A percentile compares a stretch with the other conserved stretches of the same genome.
These are phyloP conservation scores for Auriculariales sp. DNA, from an alignment of 768 basidiomycete species.

Conservation along the genomic window DNA sequence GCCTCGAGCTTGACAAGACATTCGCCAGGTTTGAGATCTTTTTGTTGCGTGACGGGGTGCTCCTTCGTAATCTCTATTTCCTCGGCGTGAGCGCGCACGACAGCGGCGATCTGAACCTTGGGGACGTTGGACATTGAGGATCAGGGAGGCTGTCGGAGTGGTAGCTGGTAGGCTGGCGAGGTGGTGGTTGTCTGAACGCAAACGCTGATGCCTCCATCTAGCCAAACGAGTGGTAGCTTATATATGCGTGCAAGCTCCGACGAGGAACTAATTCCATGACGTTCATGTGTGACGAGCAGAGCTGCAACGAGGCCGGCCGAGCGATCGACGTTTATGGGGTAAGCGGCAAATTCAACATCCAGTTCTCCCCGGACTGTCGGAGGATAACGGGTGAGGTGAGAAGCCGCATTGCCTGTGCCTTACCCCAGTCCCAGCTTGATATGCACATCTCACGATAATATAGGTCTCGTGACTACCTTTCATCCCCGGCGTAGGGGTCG, in stretches of 20 bases:
- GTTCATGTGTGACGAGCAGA: neutral
- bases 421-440: no score
- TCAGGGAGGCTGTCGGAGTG: no score
- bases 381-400: neutral
- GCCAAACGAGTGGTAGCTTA: neutral
- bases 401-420: no score
- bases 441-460: no score
- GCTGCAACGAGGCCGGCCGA: neutral
- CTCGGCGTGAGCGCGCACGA: no score
- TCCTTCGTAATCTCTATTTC: no score
- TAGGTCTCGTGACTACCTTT: no score
- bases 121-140: no score
- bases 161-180: no score
- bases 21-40: constrained; percentile 14
- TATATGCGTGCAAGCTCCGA: neutral
- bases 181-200: neutral
- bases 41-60: no score
- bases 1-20: constrained; percentile 63
- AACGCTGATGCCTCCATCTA: neutral
- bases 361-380: neutral
- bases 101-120: neutral
- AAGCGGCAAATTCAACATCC: neutral
- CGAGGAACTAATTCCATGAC: neutral
- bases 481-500: no score
- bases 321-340: neutral